phyloP scores from a whole-genome alignment of 208 protist species.

The Leptomonas seymouri region DNA sequence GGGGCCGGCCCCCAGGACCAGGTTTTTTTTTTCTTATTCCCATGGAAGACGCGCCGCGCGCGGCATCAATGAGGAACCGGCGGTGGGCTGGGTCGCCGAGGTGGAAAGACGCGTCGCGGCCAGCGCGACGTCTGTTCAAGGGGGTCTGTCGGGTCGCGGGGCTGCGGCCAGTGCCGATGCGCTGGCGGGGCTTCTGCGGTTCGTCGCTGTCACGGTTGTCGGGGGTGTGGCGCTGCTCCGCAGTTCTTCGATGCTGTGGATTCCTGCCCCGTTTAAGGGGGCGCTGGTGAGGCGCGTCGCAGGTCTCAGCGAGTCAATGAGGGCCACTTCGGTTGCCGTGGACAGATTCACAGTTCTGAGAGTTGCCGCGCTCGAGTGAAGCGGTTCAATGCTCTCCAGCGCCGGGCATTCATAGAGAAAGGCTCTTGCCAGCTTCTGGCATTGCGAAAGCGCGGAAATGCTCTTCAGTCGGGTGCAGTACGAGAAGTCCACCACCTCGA shows the following conservation, averaged over 20 bases:
- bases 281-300: neutral
- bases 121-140: neutral
- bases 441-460: conserved; percentile 1
- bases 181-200: neutral
- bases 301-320: neutral
- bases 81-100: neutral
- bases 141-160: neutral
- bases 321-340: neutral
- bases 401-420: neutral
- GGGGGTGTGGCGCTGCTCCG: conserved; percentile 2
- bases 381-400: conserved; percentile 4
- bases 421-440: neutral
- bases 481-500: conserved; percentile 3
- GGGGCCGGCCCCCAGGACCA: too few species aligned
- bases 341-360: conserved; percentile 6
- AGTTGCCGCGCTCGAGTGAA: conserved; percentile 12
- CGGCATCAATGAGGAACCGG: too few species aligned
- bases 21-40: too few species aligned
- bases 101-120: neutral
- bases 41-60: too few species aligned
- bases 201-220: neutral
- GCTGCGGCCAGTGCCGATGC: neutral
- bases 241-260: conserved; percentile 1
- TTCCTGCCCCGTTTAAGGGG: neutral
- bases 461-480: neutral